Evolutionary conservation across 805 yeast genomes (phyloP), one percentile per base, ranked within the genome.

Genomic region (Candida hungchunana): DNA sequence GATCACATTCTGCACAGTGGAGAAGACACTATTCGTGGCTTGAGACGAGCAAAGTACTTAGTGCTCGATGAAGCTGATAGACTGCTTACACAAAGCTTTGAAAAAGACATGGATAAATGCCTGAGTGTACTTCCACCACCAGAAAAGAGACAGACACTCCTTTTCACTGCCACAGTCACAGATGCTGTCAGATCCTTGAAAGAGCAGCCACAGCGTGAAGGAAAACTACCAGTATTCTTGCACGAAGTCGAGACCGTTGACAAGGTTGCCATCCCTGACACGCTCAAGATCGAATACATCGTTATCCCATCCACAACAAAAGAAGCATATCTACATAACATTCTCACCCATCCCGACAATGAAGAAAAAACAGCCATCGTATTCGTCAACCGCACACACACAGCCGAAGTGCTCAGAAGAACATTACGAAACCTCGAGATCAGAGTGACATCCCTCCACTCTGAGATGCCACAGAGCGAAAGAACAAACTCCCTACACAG

Each of bases 81-180:
- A 43, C 64, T 93, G 20, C 71, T 93, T 44, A 85, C 93, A 30
- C 77, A 79, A 37, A 82, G 94, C 31, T 88, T 93, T 60, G 81
- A 89, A 8, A 71, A 76, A 22, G 95, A 90, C 59, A 65, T 93
- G 41, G 73, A 73, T 32, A 70, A 75, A 16, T 87, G 96, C 53
- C 73, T 90, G 51, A 65, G 68, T 6, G 74, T 78, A 0, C 60
- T 93, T 25, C 96, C 98, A 0, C 63, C 73, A 1, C 66, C 94
- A 2, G 69, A 68, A 4, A 67, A 74, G 37, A 74, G 98, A 51
- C 97, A 90, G 59, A 93, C 97, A 0, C 64, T 90, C 27, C 62
- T 93, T 25, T 93, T 93, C 62, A 93, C 98, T 0, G 98, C 98
- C 9, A 93, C 98, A 1, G 84, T 93, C 13, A 90, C 97, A 0